A percentile compares a stretch with the other conserved stretches of the same genome.
These are phyloP conservation scores for Hypomyces perniciosus DNA, from an alignment of 2,329 filamentous ascomycete species.

Conservation along the genomic window DNA sequence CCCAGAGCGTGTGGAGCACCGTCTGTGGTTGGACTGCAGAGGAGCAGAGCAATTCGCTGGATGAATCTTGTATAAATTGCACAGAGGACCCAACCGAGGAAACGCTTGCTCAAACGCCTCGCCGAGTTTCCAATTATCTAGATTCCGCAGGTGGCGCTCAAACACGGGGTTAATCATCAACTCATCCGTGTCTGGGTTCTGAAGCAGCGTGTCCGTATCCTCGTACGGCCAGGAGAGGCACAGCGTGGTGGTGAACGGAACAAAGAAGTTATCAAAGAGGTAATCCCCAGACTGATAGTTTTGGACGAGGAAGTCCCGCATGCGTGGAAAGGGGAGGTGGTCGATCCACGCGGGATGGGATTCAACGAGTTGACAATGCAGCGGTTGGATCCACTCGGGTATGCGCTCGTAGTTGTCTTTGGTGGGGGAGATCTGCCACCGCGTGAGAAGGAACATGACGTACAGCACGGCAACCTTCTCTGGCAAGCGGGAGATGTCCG, in stretches of 20 bases:
- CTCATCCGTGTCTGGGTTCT: conserved; percentile 53
- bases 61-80: background rate
- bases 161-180: conserved; percentile 82
- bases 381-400: conserved; percentile 66
- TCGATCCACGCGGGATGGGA: conserved; percentile 79
- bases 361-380: conserved; percentile 57
- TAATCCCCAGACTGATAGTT: conserved; percentile 45
- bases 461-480: conserved; percentile 79
- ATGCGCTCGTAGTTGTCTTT: conserved; percentile 72
- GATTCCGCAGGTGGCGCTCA: conserved; percentile 66
- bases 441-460: conserved; percentile 80
- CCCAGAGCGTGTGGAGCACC: too few species aligned
- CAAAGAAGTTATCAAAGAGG: conserved; percentile 74
- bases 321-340: conserved; percentile 69
- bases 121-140: conserved; percentile 79
- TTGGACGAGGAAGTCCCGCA: conserved; percentile 61
- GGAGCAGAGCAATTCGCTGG: too few species aligned
- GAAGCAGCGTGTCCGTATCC: conserved; percentile 61
- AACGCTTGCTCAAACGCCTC: conserved; percentile 60
- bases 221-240: conserved; percentile 82
- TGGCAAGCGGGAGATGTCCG: conserved; percentile 68
- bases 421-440: conserved; percentile 77
- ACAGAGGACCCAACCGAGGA: conserved; percentile 36
- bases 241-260: conserved; percentile 71
- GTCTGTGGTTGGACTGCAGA: too few species aligned